Percentiles rank a stretch among this genome's conserved stretches.
These are phyloP conservation scores for Wickerhamiella shivajii DNA, from an alignment of 805 yeast species.

Conservation along the genomic window DNA sequence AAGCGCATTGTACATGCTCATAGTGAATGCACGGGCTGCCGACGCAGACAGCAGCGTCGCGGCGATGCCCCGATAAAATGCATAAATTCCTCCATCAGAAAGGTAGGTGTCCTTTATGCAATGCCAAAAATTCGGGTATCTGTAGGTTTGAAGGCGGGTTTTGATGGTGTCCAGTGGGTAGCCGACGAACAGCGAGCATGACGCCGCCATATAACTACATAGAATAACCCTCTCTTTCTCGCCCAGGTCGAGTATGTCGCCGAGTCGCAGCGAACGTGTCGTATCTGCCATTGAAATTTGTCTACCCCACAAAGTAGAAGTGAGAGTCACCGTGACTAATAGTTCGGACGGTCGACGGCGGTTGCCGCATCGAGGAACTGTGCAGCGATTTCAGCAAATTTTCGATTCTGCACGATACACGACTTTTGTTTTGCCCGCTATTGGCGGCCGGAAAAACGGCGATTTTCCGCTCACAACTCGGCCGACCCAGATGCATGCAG, in stretches of 20 bases:
- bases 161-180: conserved; percentile 79
- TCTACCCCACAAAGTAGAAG: too few species aligned
- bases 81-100: conserved; percentile 51
- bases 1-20: conserved; percentile 16
- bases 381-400: too few species aligned
- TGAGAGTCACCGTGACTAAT: too few species aligned
- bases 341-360: too few species aligned
- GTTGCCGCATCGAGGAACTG: too few species aligned
- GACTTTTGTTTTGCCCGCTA: too few species aligned
- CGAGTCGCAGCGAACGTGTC: too few species aligned
- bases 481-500: too few species aligned
- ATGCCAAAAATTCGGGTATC: conserved; percentile 39
- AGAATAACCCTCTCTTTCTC: conserved; percentile 6
- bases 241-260: background rate
- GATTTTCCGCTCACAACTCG: too few species aligned
- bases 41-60: conserved; percentile 57
- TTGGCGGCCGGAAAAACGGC: too few species aligned
- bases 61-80: conserved; percentile 61
- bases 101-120: conserved; percentile 42
- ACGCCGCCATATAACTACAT: conserved; percentile 14
- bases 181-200: conserved; percentile 33
- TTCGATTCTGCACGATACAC: too few species aligned
- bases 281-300: too few species aligned
- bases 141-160: conserved; percentile 72
- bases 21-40: conserved; percentile 18